Base-by-base conservation (phyloP, 306 rosid genomes). In the Canavalia ensiformis region DNA sequence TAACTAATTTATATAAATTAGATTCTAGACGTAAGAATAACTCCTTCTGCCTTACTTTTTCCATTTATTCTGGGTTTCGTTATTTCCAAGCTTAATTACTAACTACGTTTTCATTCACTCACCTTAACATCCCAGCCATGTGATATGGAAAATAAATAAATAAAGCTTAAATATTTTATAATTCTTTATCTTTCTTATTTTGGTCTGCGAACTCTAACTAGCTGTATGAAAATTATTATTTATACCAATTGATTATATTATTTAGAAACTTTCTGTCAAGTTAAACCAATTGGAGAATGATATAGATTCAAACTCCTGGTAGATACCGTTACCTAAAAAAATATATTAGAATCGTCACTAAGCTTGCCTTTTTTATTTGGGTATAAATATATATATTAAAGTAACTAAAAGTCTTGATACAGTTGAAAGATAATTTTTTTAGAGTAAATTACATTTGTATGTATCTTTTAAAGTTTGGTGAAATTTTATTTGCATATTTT, bases 171-270 rank as follows among this genome's bases (percentile, higher is more conserved):
- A 11, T 9, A 34, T 12, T 34, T 34, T 62, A 34, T 62, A 34
- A 34, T 62, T 34, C 10, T 33, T 62, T 10, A 12, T 2, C 29
- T 62, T 34, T 33, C 45, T 45, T 11, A 2, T 10, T 56, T 13
- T 31, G n/a, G 12, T 31, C 30, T 59, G n/a, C 1, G 4, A 4
- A 0, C 13, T 59, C 6, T 31, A 18, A 45, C 47, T 37, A 64
- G 29, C 69, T 64, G 30, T 12, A 35, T 12, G 30, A 37, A 64
- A 64, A 64, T 37, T 64, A 64, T 66, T 18, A 66, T 41, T 66
- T 13, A 35, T 11, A 12, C 10, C 9, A 39, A 39, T 39, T 65
- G 51, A 41, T 39, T 66, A 8, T 7, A 13, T 41, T 65, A 9
- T 66, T 64, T 41, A 2, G 34, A 66, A 66, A n/a, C 34, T 66